Conservation (phyloP, 1,284 basidiomycete species). For the Kwoniella shivajii region DNA sequence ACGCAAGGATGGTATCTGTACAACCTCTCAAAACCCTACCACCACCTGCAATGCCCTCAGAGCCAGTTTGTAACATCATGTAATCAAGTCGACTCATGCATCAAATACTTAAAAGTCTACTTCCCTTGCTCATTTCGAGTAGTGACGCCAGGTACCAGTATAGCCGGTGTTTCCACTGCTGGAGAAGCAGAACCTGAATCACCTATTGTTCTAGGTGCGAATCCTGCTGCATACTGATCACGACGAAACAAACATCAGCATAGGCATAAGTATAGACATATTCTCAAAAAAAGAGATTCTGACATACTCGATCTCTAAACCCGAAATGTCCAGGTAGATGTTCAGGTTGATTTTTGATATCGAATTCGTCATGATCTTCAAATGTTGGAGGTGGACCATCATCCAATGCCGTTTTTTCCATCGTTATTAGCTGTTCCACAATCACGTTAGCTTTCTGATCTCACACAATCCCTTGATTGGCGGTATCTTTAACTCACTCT, state of each 20-base stretch:
- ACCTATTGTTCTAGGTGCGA: constrained; percentile 4
- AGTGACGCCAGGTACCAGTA: not conserved
- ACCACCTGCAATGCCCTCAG: not conserved
- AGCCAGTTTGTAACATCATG: constrained; percentile 14
- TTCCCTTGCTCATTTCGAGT: not conserved
- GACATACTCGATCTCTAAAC: constrained; percentile 39
- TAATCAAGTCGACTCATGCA: not conserved
- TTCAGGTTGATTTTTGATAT: constrained; percentile 18
- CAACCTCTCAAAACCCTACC: constrained; percentile 33
- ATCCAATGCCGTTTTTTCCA: constrained; percentile 67
- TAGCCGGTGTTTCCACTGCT: not conserved
- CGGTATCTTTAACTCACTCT: constrained; percentile 62
- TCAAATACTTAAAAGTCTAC: not conserved
- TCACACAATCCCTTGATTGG: not conserved
- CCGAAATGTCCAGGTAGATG: constrained; percentile 48
- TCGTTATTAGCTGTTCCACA: constrained; percentile 79
- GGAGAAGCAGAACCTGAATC: not conserved
- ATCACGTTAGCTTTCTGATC: no score
- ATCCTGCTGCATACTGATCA: constrained; percentile 11
- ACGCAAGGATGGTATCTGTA: constrained; percentile 44
- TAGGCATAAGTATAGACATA: not conserved
- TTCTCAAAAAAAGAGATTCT: not conserved
- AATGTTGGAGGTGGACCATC: constrained; percentile 47
- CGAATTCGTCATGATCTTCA: constrained; percentile 37
- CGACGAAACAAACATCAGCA: not conserved